Evolutionary conservation across 1,284 basidiomycete genomes (phyloP).

Genomic region (Papiliotrema laurentii): DNA sequence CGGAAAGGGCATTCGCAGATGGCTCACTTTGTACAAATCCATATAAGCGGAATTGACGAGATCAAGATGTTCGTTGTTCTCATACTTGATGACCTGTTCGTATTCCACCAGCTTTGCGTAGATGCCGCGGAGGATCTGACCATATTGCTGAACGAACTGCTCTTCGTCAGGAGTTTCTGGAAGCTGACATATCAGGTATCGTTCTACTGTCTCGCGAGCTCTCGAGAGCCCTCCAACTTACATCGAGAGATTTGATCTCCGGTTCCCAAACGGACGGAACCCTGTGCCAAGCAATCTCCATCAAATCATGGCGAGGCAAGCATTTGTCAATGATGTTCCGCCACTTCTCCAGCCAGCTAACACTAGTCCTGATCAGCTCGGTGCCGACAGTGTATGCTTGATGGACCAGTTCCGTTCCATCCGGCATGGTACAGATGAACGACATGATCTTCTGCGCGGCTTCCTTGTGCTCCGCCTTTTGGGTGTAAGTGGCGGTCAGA

Average conservation of each 20-base stretch:
- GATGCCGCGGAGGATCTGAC: slow-evolving; percentile 16
- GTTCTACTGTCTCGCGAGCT: not conserved
- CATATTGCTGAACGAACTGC: slow-evolving; percentile 28
- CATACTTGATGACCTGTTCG: slow-evolving; percentile 22
- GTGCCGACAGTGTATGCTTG: slow-evolving; percentile 39
- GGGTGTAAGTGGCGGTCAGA: slow-evolving; percentile 38
- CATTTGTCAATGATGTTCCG: slow-evolving; percentile 25
- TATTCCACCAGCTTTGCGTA: slow-evolving; percentile 21
- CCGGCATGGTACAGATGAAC: slow-evolving; percentile 34
- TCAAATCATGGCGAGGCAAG: slow-evolving; percentile 26
- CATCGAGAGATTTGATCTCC: slow-evolving; percentile 22
- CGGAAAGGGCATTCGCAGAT: not conserved
- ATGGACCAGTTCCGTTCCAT: slow-evolving; percentile 29
- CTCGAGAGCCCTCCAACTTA: slow-evolving; percentile 3
- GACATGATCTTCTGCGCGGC: slow-evolving; percentile 38
- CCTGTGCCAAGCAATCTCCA: slow-evolving; percentile 34
- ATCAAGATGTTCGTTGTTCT: slow-evolving; percentile 15
- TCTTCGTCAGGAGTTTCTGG: slow-evolving; percentile 40
- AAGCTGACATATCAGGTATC: slow-evolving; percentile 4
- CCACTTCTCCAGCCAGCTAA: slow-evolving; percentile 39
- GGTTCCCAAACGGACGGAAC: slow-evolving; percentile 27
- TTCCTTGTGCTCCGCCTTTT: slow-evolving; percentile 33
- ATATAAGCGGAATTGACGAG: slow-evolving; percentile 27
- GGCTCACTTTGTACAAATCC: slow-evolving; percentile 26
- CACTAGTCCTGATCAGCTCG: slow-evolving; percentile 37